Evolutionary conservation across 352 stramenopile genomes (phyloP).

Genomic region (Pelagophyceae sp.): DNA sequence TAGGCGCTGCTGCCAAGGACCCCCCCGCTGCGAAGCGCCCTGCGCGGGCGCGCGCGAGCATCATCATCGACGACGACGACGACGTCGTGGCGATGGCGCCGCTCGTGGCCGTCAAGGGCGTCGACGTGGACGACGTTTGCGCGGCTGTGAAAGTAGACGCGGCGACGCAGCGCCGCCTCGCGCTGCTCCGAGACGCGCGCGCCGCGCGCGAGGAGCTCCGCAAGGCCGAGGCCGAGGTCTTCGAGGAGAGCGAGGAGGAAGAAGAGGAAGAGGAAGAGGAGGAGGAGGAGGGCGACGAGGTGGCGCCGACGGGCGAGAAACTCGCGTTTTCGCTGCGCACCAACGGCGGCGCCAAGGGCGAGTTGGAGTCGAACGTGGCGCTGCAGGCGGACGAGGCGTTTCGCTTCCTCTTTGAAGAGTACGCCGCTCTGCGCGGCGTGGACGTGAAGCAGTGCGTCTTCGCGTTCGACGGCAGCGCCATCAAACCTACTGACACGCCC

Average conservation of each 20-base stretch:
- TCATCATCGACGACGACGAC: background rate
- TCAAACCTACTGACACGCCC: background rate
- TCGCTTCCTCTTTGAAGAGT: background rate
- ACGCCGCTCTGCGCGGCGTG: background rate
- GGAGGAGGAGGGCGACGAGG: background rate
- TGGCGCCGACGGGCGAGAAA: background rate
- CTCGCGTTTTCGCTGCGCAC: background rate
- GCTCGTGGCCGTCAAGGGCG: background rate
- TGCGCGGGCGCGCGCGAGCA: no score
- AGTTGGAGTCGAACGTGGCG: background rate
- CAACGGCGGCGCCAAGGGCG: background rate
- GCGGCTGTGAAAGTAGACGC: background rate
- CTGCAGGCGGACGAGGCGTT: background rate
- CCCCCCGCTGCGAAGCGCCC: no score
- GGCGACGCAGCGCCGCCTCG: background rate
- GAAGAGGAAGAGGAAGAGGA: background rate
- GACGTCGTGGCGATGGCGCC: background rate
- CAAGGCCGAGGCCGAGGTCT: background rate
- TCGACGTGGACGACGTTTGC: background rate
- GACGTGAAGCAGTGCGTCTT: conserved; percentile 1
- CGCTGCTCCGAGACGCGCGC: background rate
- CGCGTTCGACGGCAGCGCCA: background rate
- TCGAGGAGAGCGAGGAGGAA: background rate
- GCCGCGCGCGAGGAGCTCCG: background rate
- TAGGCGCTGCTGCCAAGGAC: no score